These are phyloP conservation scores for Scedosporium minutisporum DNA, from an alignment of 2,329 filamentous ascomycete species.

Conservation along the genomic window DNA sequence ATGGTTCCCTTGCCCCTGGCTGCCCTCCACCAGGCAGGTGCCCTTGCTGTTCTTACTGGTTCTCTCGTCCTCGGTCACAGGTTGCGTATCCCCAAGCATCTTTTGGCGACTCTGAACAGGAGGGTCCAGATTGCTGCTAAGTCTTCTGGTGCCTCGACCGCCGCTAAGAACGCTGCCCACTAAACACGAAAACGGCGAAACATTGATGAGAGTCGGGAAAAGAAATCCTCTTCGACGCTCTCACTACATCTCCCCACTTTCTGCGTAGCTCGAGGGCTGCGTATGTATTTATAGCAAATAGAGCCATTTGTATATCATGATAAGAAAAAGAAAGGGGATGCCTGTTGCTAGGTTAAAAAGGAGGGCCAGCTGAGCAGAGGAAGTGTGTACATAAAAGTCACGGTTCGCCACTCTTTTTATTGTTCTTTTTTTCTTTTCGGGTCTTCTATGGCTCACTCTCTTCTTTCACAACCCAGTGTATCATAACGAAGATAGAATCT, in stretches of 20 bases:
- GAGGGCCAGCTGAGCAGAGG: no score
- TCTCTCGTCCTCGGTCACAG: conserved; percentile 71
- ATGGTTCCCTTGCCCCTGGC: conserved; percentile 84
- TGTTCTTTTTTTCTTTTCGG: not conserved
- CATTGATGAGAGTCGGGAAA: not conserved
- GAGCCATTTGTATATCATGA: no score
- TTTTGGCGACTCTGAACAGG: conserved; percentile 49
- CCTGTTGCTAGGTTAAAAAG: no score
- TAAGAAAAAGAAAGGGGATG: no score
- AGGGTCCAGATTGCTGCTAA: conserved; percentile 19
- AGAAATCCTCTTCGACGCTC: no score
- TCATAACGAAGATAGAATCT: not conserved
- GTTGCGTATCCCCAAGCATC: conserved; percentile 61
- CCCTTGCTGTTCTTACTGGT: conserved; percentile 73
- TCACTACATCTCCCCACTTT: not conserved
- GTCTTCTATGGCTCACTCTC: not conserved
- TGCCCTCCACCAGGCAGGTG: conserved; percentile 86
- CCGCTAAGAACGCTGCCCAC: conserved; percentile 7
- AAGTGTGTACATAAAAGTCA: not conserved
- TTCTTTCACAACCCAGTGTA: not conserved
- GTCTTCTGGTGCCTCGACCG: conserved; percentile 10
- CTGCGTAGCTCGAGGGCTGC: not conserved
- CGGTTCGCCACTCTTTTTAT: not conserved
- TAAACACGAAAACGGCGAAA: conserved; percentile 5
- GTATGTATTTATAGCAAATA: not conserved